Evolutionary conservation across 2,329 filamentous ascomycete species (phyloP).

Genomic region (Neoascochyta sp.): DNA sequence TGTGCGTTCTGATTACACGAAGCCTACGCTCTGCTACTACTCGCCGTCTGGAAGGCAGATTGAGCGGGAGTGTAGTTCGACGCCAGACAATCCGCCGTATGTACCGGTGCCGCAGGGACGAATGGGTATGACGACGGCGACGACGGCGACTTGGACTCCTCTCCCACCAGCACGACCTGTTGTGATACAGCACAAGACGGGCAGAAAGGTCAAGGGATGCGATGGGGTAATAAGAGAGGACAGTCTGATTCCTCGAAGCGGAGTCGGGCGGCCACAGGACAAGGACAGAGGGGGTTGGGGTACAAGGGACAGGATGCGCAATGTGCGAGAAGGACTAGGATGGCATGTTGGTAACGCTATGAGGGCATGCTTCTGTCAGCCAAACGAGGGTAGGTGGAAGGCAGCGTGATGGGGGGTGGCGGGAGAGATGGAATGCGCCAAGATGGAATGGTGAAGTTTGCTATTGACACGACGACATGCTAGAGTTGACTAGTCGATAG

Average conservation of each 20-base stretch:
- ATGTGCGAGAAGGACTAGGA: too few species aligned
- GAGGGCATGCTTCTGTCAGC: conserved; percentile 37
- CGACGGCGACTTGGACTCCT: conserved; percentile 5
- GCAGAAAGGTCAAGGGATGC: conserved; percentile 31
- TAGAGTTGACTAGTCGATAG: too few species aligned
- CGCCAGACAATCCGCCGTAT: too few species aligned
- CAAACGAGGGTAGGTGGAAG: conserved; percentile 24
- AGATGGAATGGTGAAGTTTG: neutral
- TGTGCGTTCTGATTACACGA: conserved; percentile 24
- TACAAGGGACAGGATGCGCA: neutral
- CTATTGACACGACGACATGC: too few species aligned
- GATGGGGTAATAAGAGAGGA: conserved; percentile 23
- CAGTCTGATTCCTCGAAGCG: conserved; percentile 17
- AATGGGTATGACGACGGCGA: too few species aligned
- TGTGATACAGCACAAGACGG: conserved; percentile 10
- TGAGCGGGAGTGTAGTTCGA: conserved; percentile 19
- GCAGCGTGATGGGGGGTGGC: conserved; percentile 1
- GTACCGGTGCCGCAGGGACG: too few species aligned
- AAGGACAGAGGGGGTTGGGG: neutral
- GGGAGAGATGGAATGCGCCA: neutral
- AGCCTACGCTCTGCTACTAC: conserved; percentile 31
- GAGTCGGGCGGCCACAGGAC: conserved; percentile 3
- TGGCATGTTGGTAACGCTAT: conserved; percentile 23
- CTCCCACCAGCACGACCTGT: conserved; percentile 7
- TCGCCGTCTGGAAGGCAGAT: conserved; percentile 37